Evolutionary conservation across 2,329 filamentous ascomycete genomes (phyloP), one percentile per base, ranked within the genome.

Genomic region (Ophiognomonia clavigignenti-juglandacearum): DNA sequence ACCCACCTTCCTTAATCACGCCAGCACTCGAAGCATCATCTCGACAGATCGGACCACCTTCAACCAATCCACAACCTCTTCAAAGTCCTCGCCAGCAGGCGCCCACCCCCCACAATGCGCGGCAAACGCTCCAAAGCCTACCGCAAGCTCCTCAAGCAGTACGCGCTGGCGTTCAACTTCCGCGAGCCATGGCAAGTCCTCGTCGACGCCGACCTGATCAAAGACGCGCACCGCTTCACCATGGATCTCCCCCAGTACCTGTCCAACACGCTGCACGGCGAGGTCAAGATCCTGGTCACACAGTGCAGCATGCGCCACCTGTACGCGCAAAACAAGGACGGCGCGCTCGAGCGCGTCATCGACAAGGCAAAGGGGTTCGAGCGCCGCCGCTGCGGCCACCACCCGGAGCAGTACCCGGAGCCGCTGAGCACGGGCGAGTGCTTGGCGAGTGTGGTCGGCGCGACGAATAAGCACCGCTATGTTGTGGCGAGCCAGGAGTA

Each of bases 181-280:
- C 88, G 91, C 57, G 87, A 93, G 69, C 90, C 93, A 10, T 97
- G 96, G 70, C 93, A 97, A 70, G 85, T 95, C 43, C 73, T 96
- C 36, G 83, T 96, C 52, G 91, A 96, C 62, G 87, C 88, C 50
- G 82, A 90, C 54, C 88, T 97, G 58, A 78, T 97, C 43, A 77
- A 80, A 60, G 88, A 95, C 63, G 83, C 90, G 19, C 81, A 85
- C 55, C 80, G 81, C 41, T 93, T 87, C 72, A 93, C 92, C 60
- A 96, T 96, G 86, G 86, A 95, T 53, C 73, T 96, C n/a, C 50
- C 50, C 18, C 46, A 49, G 39, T 52, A 52, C 42, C 50, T 52
- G 7, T 29, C 46, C 38, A 52, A 52, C 34, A 52, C 50, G 16
- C 39, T 52, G 39, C 88, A 95, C 61, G 91, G 88, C 52, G 80